Conservation (phyloP, 1,139 yeast genomes). For the Yamadazyma friedrichii region DNA sequence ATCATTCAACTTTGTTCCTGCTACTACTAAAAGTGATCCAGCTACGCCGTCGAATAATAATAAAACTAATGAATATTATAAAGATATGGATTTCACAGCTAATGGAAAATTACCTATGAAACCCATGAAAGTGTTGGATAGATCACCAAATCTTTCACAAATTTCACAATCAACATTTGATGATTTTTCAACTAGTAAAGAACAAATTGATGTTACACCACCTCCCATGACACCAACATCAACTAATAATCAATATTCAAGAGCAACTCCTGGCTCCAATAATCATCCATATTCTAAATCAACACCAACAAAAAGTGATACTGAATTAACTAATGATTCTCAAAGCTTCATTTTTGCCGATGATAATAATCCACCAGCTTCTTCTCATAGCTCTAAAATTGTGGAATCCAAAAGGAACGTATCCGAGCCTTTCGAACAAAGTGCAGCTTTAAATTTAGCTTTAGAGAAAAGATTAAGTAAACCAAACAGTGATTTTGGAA, state of each 20-base stretch:
- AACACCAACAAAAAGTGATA: constrained; percentile 11
- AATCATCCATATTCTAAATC: constrained; percentile 11
- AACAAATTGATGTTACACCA: not conserved
- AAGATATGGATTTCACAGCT: constrained; percentile 42
- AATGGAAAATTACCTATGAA: constrained; percentile 45
- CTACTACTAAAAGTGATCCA: constrained; percentile 3
- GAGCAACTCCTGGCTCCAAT: not conserved
- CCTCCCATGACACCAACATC: constrained; percentile 2
- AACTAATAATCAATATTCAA: not conserved
- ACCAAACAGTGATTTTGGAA: constrained; percentile 32
- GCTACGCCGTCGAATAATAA: not conserved
- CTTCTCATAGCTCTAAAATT: not conserved
- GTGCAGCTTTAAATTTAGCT: constrained; percentile 26
- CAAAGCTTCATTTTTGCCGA: constrained; percentile 32
- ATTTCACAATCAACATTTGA: constrained; percentile 15
- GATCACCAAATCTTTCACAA: constrained; percentile 11
- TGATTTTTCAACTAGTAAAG: constrained; percentile 8
- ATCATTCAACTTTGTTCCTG: constrained; percentile 8
- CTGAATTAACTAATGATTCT: constrained; percentile 22
- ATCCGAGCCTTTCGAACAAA: constrained; percentile 27
- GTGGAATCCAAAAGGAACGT: constrained; percentile 14
- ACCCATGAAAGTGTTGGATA: constrained; percentile 39
- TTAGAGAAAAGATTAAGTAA: constrained; percentile 23
- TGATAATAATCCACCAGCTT: not conserved
- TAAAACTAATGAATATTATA: constrained; percentile 22